Percentiles rank a stretch among this genome's conserved stretches.
phyloP scores from a whole-genome alignment of 208 protist species.

The Crithidia thermophila region DNA sequence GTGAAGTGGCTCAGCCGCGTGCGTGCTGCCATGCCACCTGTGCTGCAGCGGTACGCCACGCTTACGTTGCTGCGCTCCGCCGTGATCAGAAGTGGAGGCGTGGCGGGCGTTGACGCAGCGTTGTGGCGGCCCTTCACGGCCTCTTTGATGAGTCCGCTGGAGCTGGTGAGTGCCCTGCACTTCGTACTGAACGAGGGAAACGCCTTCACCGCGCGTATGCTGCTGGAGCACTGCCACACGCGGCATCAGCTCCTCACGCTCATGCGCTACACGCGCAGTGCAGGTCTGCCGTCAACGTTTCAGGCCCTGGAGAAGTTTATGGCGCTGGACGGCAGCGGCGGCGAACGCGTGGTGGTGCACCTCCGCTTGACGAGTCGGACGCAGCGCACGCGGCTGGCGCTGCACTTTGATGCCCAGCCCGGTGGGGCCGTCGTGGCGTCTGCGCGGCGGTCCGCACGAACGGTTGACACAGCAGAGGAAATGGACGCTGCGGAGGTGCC shows the following conservation, averaged over 20 bases:
- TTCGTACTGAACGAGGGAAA: constrained; percentile 44
- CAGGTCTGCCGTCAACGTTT: constrained; percentile 22
- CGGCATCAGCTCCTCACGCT: constrained; percentile 38
- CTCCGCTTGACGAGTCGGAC: constrained; percentile 11
- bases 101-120: background rate
- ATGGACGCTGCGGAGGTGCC: background rate
- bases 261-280: constrained; percentile 46
- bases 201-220: constrained; percentile 28
- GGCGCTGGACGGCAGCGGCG: constrained; percentile 3
- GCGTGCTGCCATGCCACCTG: constrained; percentile 21
- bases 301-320: constrained; percentile 19
- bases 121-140: constrained; percentile 13
- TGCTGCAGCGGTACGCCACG: constrained; percentile 22
- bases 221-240: constrained; percentile 48
- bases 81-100: constrained; percentile 10
- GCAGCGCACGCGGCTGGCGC: background rate
- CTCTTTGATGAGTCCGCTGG: constrained; percentile 22
- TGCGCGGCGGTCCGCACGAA: background rate
- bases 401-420: constrained; percentile 17
- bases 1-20: constrained; percentile 6
- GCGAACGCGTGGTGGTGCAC: constrained; percentile 26
- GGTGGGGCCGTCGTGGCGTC: background rate
- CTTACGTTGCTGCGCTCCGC: constrained; percentile 22
- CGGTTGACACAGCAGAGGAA: too few relatives aligned
- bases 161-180: constrained; percentile 42